Evolutionary conservation across 306 rosid species (phyloP).

Genomic region (Vigna reflexopilosa): DNA sequence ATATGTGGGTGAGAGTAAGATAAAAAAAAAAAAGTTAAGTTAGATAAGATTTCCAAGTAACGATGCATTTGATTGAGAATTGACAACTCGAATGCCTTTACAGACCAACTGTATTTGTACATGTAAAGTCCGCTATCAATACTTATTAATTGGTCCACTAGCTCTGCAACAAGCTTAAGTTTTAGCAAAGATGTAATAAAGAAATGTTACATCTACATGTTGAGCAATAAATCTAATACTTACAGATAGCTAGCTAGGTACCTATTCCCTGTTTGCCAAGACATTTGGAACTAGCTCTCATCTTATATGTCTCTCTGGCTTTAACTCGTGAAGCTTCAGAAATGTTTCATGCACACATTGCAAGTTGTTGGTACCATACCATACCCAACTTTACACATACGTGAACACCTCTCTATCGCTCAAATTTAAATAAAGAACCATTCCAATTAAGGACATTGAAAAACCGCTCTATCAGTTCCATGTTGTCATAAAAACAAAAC

Average conservation of each 20-base stretch:
- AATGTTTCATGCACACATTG: constrained; percentile 34
- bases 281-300: background rate
- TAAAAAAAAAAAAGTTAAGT: constrained; percentile 34
- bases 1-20: constrained; percentile 26
- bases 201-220: constrained; percentile 28
- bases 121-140: constrained; percentile 21
- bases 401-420: background rate
- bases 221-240: constrained; percentile 26
- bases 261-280: constrained; percentile 42
- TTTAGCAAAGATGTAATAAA: constrained; percentile 6
- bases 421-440: background rate
- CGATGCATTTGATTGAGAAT: constrained; percentile 31
- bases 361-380: constrained; percentile 21
- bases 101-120: constrained; percentile 46
- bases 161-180: constrained; percentile 36
- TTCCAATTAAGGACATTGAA: background rate
- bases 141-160: constrained; percentile 50
- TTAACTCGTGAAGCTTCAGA: constrained; percentile 52
- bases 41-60: constrained; percentile 6
- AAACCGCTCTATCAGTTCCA: background rate
- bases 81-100: constrained; percentile 41
- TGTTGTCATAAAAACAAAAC: background rate
- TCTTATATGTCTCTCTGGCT: constrained; percentile 10
- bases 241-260: background rate
- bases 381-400: constrained; percentile 19